Evolutionary conservation across 2,329 filamentous ascomycete genomes (phyloP), one percentile per base, ranked within the genome.

Genomic region (Grosmannia huntii): DNA sequence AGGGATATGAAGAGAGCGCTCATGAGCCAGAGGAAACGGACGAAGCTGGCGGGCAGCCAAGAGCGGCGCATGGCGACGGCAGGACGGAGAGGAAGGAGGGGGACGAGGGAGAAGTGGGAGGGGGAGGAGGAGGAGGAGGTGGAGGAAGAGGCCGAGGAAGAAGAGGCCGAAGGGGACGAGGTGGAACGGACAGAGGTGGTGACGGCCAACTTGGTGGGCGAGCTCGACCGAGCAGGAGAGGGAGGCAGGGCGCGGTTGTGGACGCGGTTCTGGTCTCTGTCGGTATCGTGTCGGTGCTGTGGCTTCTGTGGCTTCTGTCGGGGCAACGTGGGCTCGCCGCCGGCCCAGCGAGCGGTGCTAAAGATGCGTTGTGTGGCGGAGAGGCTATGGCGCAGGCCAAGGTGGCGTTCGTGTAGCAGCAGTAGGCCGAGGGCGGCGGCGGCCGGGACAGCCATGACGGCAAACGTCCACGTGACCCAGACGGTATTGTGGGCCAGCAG

Each of bases 21-120:
- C 66, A 83, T 86, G 66, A 87, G 86, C 84, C 84, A 87, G 6
- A 87, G 71, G 61, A 87, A 87, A 19, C 84, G 78, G 51, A 86
- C 78, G 65, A 86, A 87, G 67, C 82, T 85, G 10, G 82, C 81
- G 3, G 83, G 82, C 27, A 85, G 71, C 82, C 82, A 85, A 36
- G 72, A 72, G 12, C 77, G 73, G 41, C 76, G 73, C 68, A 79
- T 70, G 50, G 74, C 67, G 23, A 76, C 73, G 16, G 66, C 67
- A 10, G 53, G 56, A 53, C 48, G 52, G n/a, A 11, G 11, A 31
- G 16, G 25, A 38, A n/a, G 41, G 49, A 23, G 65, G 21, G 53
- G 66, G 65, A 4, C 67, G 41, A 33, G 36, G 36, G 36, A 14
- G 12, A 38, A 16, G 36, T 14, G 3, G 36, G 14, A 16, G 12